Evolutionary conservation across 345 rosid genomes (phyloP).

Genomic region (Xanthoceras sorbifolium): DNA sequence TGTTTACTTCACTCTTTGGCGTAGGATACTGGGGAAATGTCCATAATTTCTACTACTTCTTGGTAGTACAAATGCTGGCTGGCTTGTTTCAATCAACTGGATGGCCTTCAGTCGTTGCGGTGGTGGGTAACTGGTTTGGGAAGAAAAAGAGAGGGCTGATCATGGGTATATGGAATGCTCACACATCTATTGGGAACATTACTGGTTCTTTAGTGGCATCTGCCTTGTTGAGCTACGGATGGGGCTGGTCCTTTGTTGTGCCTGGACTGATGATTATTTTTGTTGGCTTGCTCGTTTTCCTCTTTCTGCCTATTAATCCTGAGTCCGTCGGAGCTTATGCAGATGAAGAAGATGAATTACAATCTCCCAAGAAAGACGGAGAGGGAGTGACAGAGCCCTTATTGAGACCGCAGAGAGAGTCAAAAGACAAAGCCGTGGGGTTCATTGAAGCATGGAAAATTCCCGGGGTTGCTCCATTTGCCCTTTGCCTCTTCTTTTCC

Average conservation of each 20-base stretch:
- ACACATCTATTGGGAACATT: constrained; percentile 90
- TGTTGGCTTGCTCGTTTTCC: constrained; percentile 61
- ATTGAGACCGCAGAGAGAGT: constrained; percentile 40
- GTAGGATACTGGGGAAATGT: constrained; percentile 75
- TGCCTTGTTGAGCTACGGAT: constrained; percentile 71
- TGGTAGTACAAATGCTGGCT: constrained; percentile 68
- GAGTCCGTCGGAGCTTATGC: constrained; percentile 64
- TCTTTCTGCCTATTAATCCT: constrained; percentile 75
- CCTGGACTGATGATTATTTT: constrained; percentile 68
- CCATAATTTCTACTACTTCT: constrained; percentile 72
- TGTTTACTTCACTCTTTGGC: constrained; percentile 82
- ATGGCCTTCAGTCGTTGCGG: constrained; percentile 98
- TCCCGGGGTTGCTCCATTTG: constrained; percentile 94
- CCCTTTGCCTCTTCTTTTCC: constrained; percentile 90
- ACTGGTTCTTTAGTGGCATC: constrained; percentile 80
- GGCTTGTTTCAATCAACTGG: constrained; percentile 96
- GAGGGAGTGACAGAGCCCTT: constrained; percentile 54
- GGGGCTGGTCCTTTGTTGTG: constrained; percentile 97
- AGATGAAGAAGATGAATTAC: constrained; percentile 45
- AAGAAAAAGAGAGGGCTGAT: constrained; percentile 90
- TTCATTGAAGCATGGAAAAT: constrained; percentile 94
- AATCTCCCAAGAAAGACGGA: constrained; percentile 52
- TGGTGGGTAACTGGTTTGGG: constrained; percentile 92
- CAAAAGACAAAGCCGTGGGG: constrained; percentile 65
- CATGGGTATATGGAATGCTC: constrained; percentile 99